These are phyloP conservation scores for Juglanconis sp. DNA, from an alignment of 2,329 filamentous ascomycete species.

Conservation along the genomic window DNA sequence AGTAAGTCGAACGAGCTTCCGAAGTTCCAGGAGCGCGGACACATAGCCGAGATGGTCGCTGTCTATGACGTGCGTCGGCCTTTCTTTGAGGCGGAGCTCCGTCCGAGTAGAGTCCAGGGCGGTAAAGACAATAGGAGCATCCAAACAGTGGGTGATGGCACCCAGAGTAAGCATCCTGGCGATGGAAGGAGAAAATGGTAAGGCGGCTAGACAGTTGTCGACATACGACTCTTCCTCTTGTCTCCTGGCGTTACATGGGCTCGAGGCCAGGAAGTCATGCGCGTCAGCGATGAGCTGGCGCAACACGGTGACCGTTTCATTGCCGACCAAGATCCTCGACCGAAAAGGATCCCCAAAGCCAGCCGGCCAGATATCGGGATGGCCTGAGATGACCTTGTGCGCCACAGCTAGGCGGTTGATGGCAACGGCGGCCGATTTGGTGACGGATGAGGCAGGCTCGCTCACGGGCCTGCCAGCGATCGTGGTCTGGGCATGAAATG, in stretches of 20 bases:
- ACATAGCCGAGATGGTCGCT: background rate
- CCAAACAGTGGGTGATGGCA: background rate
- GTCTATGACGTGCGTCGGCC: background rate
- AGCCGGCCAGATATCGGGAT: background rate
- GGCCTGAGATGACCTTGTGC: background rate
- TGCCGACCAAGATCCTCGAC: constrained; percentile 3
- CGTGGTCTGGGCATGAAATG: background rate
- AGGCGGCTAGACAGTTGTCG: background rate
- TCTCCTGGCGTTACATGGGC: background rate
- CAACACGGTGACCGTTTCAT: background rate
- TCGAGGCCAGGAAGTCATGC: background rate
- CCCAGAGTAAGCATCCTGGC: constrained; percentile 3
- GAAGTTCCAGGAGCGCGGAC: background rate
- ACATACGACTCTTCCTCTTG: background rate
- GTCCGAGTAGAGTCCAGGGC: background rate
- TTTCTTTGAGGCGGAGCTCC: too few relatives aligned
- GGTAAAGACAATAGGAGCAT: constrained; percentile 4
- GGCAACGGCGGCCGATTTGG: background rate
- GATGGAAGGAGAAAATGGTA: constrained; percentile 6
- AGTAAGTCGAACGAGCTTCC: background rate
- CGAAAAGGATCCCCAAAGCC: constrained; percentile 2
- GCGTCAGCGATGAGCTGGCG: background rate
- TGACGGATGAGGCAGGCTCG: background rate
- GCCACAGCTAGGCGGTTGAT: background rate
- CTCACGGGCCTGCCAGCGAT: background rate